These are phyloP conservation scores for Aspergillus neoniger DNA, from an alignment of 2,329 filamentous ascomycete genomes.

Conservation along the genomic window DNA sequence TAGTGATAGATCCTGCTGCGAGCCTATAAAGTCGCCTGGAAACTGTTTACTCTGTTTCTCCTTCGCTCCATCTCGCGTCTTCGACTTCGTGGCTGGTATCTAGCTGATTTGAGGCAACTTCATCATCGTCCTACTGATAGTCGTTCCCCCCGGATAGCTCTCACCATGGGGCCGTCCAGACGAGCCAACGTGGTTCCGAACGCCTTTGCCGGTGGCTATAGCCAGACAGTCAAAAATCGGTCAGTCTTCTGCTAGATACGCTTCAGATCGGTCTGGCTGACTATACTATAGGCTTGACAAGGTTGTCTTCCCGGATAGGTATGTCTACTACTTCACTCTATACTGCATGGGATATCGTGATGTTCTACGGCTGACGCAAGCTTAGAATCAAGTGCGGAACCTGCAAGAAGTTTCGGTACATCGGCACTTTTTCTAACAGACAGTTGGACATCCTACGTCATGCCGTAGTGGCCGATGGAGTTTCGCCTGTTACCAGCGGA, in stretches of 20 bases:
- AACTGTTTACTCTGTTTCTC: too few relatives aligned
- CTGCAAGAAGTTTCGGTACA: conserved; percentile 46
- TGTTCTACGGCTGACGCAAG: conserved; percentile 5
- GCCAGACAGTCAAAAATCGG: conserved; percentile 24
- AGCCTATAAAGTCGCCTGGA: too few relatives aligned
- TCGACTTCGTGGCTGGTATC: too few relatives aligned
- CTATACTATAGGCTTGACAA: conserved; percentile 26
- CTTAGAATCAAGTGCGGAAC: conserved; percentile 50
- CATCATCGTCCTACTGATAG: not conserved
- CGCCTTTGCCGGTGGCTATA: conserved; percentile 30
- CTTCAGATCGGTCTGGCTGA: not conserved
- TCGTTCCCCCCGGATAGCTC: not conserved
- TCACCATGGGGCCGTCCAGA: not conserved
- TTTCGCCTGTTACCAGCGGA: conserved; percentile 19
- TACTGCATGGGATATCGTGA: not conserved
- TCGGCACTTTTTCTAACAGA: conserved; percentile 49
- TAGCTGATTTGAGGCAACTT: too few relatives aligned
- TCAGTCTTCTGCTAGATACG: conserved; percentile 15
- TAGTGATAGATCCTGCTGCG: too few relatives aligned
- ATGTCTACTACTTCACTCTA: conserved; percentile 11
- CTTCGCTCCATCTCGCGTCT: too few relatives aligned
- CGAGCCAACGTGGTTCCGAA: conserved; percentile 10
- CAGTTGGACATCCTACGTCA: conserved; percentile 44
- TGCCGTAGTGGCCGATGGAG: conserved; percentile 23
- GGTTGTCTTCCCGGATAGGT: conserved; percentile 37